Conservation (phyloP, 1,139 yeast species). For the Geotrichum bryndzae region DNA sequence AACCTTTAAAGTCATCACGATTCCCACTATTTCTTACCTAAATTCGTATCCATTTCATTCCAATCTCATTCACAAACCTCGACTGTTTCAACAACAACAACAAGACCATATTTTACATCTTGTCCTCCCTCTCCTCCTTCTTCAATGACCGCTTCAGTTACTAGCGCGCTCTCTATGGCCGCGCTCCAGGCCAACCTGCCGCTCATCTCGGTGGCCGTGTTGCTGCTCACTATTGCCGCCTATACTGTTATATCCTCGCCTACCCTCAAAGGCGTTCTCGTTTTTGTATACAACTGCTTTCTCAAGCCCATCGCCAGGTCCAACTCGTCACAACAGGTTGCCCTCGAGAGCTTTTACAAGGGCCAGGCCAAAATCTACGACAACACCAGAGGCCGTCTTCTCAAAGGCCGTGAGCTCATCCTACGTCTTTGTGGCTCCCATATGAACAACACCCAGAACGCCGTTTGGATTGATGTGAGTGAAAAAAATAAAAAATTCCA, state of each 20-base stretch:
- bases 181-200: background rate
- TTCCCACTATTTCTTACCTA: background rate
- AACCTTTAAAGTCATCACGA: background rate
- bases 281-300: constrained; percentile 47
- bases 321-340: constrained; percentile 52
- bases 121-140: background rate
- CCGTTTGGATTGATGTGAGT: constrained; percentile 63
- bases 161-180: background rate
- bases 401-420: constrained; percentile 67
- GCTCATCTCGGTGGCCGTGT: background rate
- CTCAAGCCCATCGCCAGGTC: constrained; percentile 55
- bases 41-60: background rate
- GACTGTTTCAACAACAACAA: background rate
- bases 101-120: background rate
- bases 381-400: constrained; percentile 54
- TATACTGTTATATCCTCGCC: background rate
- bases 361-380: constrained; percentile 75
- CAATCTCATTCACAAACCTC: background rate
- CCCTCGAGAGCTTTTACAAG: constrained; percentile 64
- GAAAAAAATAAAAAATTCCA: background rate
- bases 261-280: constrained; percentile 17
- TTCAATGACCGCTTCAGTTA: background rate
- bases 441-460: constrained; percentile 34
- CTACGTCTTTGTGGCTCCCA: constrained; percentile 56
- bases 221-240: background rate